Conservation (phyloP, 805 yeast genomes). For the Zygosaccharomyces gambellarensis region DNA sequence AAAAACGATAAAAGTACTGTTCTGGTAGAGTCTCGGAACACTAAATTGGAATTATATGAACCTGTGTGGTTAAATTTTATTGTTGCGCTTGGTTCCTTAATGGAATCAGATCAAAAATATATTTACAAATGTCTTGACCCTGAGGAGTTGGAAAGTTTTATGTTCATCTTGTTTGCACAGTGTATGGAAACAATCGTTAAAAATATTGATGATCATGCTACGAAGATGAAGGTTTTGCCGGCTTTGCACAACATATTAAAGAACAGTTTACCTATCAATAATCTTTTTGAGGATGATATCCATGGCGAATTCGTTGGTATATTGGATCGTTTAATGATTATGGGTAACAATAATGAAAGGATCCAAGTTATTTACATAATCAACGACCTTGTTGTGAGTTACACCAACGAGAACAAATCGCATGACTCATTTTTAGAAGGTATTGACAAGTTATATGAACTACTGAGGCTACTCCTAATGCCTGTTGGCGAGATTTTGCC, state of each 20-base stretch:
- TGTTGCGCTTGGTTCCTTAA: conserved; percentile 64
- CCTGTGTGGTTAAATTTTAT: conserved; percentile 70
- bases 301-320: conserved; percentile 73
- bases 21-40: conserved; percentile 13
- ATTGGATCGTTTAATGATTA: conserved; percentile 63
- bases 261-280: conserved; percentile 50
- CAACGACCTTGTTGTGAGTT: conserved; percentile 47
- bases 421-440: conserved; percentile 46
- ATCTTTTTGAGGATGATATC: conserved; percentile 60
- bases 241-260: conserved; percentile 55
- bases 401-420: conserved; percentile 24
- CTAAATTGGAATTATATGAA: conserved; percentile 36
- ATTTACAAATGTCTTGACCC: conserved; percentile 44
- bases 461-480: conserved; percentile 62
- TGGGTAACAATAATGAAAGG: conserved; percentile 50
- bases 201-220: conserved; percentile 23
- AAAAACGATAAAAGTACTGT: conserved; percentile 13
- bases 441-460: conserved; percentile 78
- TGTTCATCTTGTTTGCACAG: conserved; percentile 76
- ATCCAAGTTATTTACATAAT: conserved; percentile 50
- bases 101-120: conserved; percentile 45
- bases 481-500: conserved; percentile 60
- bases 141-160: conserved; percentile 59
- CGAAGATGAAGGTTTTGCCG: conserved; percentile 38
- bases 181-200: conserved; percentile 71